Percentiles rank a stretch among this genome's conserved stretches.
These are phyloP conservation scores for Ceratobasidium sp. DNA, from an alignment of 1,284 basidiomycete species.

Conservation along the genomic window DNA sequence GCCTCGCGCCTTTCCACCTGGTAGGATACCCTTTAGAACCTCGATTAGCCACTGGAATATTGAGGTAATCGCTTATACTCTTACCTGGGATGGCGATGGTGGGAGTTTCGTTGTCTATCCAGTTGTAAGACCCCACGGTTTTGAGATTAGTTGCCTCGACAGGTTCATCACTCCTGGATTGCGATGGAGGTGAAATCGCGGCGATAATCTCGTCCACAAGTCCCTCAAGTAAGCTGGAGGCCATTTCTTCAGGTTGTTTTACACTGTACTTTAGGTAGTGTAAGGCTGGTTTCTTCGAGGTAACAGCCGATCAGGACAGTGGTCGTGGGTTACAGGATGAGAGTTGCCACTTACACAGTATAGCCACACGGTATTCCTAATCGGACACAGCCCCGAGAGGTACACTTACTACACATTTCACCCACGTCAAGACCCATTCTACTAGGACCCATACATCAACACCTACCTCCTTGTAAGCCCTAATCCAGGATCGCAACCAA, in stretches of 20 bases:
- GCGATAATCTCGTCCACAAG: neutral
- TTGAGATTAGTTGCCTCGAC: slow-evolving; percentile 52
- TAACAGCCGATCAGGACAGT: too few species aligned
- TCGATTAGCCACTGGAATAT: neutral
- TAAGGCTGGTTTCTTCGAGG: neutral
- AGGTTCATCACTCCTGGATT: neutral
- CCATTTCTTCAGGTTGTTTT: too few species aligned
- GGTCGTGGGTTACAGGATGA: neutral
- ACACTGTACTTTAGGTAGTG: neutral
- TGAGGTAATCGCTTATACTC: slow-evolving; percentile 19
- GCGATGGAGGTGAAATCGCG: neutral
- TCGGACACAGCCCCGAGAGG: too few species aligned
- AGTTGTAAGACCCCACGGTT: slow-evolving; percentile 64
- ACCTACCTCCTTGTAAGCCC: too few species aligned
- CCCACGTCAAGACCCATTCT: too few species aligned
- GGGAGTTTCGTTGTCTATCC: slow-evolving; percentile 54
- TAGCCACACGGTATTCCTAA: too few species aligned
- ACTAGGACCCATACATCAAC: too few species aligned
- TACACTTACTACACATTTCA: too few species aligned
- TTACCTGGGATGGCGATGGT: slow-evolving; percentile 65
- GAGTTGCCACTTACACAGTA: neutral
- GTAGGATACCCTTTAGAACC: slow-evolving; percentile 57
- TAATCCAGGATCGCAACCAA: too few species aligned
- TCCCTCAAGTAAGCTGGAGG: neutral
- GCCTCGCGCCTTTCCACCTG: slow-evolving; percentile 54